Evolutionary conservation across 352 stramenopile genomes (phyloP), one percentile per base, ranked within the genome.

Genomic region (Phytophthora multivora): DNA sequence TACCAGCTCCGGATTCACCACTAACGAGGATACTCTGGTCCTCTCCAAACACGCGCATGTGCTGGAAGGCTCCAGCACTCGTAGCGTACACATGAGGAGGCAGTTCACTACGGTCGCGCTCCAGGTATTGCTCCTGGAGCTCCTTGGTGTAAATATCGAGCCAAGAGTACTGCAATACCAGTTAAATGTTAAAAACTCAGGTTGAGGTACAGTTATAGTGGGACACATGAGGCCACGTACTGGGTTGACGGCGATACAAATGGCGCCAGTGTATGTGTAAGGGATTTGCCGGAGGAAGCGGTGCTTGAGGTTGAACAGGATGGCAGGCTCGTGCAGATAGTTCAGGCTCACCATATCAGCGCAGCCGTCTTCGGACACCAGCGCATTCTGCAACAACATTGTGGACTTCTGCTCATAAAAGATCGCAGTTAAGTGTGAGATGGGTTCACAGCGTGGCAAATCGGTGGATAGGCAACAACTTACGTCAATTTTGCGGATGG

Each of bases 171-270:
- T 95, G 62, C 12, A 61, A 58, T 42, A 43, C 40, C 36, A 41
- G 2, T 59, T 10, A 59, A 45, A 25, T 36, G 30, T 51, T 38
- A 42, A 40, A 10, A 46, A 57, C 45, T 57, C 38, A 61, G 31
- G 21, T 45, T 57, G 36, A 47, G 12, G 25, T 50, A 40, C 15
- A 45, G 15, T 5, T 41, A 18, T 18, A 63, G 48, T n/a, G 46
- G 40, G 49, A 41, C 18, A 16, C 21, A 39, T 19, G 10, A 33
- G 13, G 50, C 13, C 15, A 90, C 86, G 67, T 93, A 95, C 86
- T 33, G 96, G 97, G 71, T 99, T 99, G 28, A 99, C 93, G 19
- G 97, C 96, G 59, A 99, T 98, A 66, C 98, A 95, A 76, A 99
- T 98, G 19, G 98, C 89, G 38, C 96, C 96, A 16, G 97, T 98